Percentiles rank a stretch among this genome's conserved stretches.
phyloP scores from a whole-genome alignment of 169 alveolate genomes.

The Cystoisospora suis region DNA sequence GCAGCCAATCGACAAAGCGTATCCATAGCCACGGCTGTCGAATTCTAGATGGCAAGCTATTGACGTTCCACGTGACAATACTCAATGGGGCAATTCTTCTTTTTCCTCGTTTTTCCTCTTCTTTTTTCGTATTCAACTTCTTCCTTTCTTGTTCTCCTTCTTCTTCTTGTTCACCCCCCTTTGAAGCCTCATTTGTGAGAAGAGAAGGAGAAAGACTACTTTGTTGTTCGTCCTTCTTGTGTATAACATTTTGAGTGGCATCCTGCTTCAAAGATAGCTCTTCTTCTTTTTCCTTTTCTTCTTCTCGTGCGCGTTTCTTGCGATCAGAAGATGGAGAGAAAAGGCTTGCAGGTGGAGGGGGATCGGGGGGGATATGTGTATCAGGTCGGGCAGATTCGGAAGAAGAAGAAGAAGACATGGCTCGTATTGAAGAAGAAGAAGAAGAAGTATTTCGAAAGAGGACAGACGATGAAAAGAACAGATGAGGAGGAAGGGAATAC shows the following conservation, averaged over 20 bases:
- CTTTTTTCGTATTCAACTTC: not conserved
- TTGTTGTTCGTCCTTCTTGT: too few relatives aligned
- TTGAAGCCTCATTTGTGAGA: too few relatives aligned
- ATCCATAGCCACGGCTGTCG: constrained; percentile 9
- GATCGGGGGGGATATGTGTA: not conserved
- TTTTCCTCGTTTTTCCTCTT: not conserved
- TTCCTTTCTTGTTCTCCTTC: not conserved
- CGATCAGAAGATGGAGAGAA: not conserved
- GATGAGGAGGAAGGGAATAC: too few relatives aligned
- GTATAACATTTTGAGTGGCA: too few relatives aligned
- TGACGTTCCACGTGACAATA: constrained; percentile 26
- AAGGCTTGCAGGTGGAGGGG: not conserved
- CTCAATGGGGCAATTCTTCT: constrained; percentile 4
- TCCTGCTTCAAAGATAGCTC: too few relatives aligned
- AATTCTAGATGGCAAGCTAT: not conserved
- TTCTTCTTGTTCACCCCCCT: not conserved
- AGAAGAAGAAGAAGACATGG: not conserved
- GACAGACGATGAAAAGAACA: too few relatives aligned
- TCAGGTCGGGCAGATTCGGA: not conserved
- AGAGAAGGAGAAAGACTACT: too few relatives aligned
- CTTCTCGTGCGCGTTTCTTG: too few relatives aligned
- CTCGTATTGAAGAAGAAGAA: too few relatives aligned
- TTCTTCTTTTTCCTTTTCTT: too few relatives aligned
- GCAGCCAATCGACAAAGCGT: not conserved
- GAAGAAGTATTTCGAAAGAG: too few relatives aligned